Evolutionary conservation across 2,329 filamentous ascomycete species (phyloP), one percentile per base, ranked within the genome.

Genomic region (Phoma sp.): DNA sequence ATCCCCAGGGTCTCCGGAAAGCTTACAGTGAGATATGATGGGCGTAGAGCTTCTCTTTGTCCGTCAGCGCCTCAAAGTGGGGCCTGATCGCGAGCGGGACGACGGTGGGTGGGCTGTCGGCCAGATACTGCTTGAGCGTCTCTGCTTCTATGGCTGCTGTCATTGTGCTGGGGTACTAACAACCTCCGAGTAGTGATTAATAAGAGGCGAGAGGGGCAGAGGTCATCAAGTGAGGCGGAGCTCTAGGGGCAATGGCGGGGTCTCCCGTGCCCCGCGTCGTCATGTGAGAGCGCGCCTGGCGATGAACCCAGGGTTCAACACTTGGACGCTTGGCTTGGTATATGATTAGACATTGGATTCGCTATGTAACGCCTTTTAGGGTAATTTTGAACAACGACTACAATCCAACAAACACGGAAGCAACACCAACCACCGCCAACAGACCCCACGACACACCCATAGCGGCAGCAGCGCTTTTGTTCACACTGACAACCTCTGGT

Each of bases 61-160:
- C 85, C 48, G 79, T 83, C 58, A 95, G 77, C 32, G 87, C 86
- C 51, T 94, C 89, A 69, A 98, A 99, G 78, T 98, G 94, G 73
- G 92, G 90, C 78, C 92, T 92, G 74, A 98, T 95, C 74, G 92
- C 88, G 44, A 99, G 85, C 43, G 88, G 87, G 55, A 97, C 94
- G 52, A 97, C 86, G 43, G 88, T 90, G 1, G 95, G 95, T 40
- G 95, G 95, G 61, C 89, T 88, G 77, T 99, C 95, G 41, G 95
- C 93, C 58, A 96, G 84, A 76, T 96, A 97, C 73, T 96, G 89
- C 74, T 80, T 79, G 37, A 80, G 73, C 6, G 74, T 74, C 33
- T 77, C 71, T 8, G 72, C 68, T 58, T 81, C 79, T 70, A 82
- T 80, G 39, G 66, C 66, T 37, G 63, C 55, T 48, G 67, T 36